Percentiles rank a stretch among this genome's conserved stretches.
These are phyloP conservation scores for Grosmannia clavigera DNA, from an alignment of 2,329 filamentous ascomycete species.

Conservation along the genomic window DNA sequence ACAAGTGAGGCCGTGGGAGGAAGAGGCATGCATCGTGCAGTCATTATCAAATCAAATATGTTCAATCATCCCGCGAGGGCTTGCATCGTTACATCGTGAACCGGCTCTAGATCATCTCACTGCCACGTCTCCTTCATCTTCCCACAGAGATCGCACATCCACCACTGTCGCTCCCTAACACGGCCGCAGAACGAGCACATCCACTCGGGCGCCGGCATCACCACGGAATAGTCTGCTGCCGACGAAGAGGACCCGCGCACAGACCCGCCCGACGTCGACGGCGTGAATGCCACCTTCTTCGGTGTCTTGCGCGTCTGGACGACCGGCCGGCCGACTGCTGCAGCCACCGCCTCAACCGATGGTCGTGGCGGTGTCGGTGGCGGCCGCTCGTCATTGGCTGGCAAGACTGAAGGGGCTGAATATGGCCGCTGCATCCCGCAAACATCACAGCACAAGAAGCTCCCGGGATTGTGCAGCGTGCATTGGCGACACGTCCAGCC, in stretches of 20 bases:
- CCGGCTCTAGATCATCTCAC: not conserved
- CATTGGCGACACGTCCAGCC: slow-evolving; percentile 43
- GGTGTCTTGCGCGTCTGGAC: not conserved
- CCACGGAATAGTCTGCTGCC: not conserved
- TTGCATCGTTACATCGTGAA: not conserved
- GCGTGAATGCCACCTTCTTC: slow-evolving; percentile 8
- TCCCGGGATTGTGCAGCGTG: slow-evolving; percentile 41
- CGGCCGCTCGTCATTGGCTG: not conserved
- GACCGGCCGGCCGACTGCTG: not conserved
- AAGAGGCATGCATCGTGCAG: no score
- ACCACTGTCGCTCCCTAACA: slow-evolving; percentile 41
- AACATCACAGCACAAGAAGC: slow-evolving; percentile 42
- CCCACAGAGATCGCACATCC: slow-evolving; percentile 43
- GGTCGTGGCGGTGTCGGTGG: not conserved
- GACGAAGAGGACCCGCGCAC: not conserved
- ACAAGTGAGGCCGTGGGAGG: not conserved
- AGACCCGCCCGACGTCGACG: slow-evolving; percentile 7
- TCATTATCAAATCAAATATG: not conserved
- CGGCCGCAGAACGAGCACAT: slow-evolving; percentile 39
- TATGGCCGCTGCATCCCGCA: slow-evolving; percentile 32
- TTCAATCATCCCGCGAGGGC: not conserved
- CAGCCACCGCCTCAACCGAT: not conserved
- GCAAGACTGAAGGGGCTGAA: not conserved
- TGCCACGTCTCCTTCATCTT: slow-evolving; percentile 33
- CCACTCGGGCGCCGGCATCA: slow-evolving; percentile 27